phyloP scores from a whole-genome alignment of 2,329 filamentous ascomycete genomes.

The Venturia carpophila region DNA sequence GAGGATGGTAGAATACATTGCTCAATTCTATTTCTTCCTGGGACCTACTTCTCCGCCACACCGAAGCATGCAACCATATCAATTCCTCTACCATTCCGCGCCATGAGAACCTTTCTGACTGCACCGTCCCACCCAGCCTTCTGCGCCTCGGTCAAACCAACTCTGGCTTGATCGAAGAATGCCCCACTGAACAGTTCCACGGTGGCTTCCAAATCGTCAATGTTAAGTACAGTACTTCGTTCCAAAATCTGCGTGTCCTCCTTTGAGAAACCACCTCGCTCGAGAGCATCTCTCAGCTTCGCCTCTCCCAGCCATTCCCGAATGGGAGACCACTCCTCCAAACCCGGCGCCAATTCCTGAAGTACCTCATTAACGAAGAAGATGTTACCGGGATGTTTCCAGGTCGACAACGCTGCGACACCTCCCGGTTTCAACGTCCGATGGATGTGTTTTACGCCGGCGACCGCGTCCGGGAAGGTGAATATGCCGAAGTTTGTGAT shows the following conservation, averaged over 20 bases:
- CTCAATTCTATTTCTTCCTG: too few relatives aligned
- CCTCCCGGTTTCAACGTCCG: slow-evolving; percentile 34
- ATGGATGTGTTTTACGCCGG: slow-evolving; percentile 32
- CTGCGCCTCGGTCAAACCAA: slow-evolving; percentile 7
- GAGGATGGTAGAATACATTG: too few relatives aligned
- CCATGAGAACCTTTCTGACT: not conserved
- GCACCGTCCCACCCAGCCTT: not conserved
- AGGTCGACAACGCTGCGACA: slow-evolving; percentile 33
- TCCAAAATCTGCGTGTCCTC: slow-evolving; percentile 1
- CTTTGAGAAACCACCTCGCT: slow-evolving; percentile 3
- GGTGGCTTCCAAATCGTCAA: not conserved
- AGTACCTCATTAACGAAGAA: slow-evolving; percentile 11
- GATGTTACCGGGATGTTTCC: slow-evolving; percentile 20
- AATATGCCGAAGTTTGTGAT: slow-evolving; percentile 37
- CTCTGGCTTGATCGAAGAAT: not conserved
- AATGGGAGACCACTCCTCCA: not conserved
- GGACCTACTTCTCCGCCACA: slow-evolving; percentile 4
- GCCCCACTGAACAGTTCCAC: not conserved
- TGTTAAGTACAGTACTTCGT: not conserved
- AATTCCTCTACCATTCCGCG: not conserved
- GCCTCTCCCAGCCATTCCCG: not conserved
- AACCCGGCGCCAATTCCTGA: not conserved
- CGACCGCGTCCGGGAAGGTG: slow-evolving; percentile 28
- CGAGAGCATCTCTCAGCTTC: not conserved
- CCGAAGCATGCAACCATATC: slow-evolving; percentile 12